phyloP scores from a whole-genome alignment of 371 early-diverging fungal genomes.

The Mortierella polycephala region DNA sequence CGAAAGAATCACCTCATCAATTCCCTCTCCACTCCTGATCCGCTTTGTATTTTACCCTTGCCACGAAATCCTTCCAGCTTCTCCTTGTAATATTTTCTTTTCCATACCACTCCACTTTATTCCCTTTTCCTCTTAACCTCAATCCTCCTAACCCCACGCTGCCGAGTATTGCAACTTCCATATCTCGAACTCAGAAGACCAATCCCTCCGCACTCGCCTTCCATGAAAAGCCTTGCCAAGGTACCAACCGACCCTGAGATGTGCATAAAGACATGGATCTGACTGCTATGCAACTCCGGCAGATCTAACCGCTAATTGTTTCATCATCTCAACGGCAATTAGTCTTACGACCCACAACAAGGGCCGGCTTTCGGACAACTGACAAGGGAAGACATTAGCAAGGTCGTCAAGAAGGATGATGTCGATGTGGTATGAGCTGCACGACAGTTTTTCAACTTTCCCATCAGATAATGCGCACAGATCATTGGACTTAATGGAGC shows the following conservation, averaged over 20 bases:
- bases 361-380: constrained; percentile 67
- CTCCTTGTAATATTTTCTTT: too few species aligned
- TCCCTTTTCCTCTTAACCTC: too few species aligned
- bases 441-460: neutral
- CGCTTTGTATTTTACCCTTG: too few species aligned
- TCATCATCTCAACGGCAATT: neutral
- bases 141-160: too few species aligned
- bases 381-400: constrained; percentile 68
- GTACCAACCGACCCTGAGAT: constrained; percentile 12
- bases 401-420: constrained; percentile 62
- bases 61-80: too few species aligned
- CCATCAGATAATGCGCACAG: neutral
- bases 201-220: constrained; percentile 2
- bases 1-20: too few species aligned
- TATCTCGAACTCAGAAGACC: neutral
- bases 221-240: constrained; percentile 53
- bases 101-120: too few species aligned
- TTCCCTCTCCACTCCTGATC: too few species aligned
- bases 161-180: too few species aligned
- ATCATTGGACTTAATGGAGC: constrained; percentile 22
- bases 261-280: too few species aligned
- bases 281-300: neutral
- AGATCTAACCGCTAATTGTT: neutral
- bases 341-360: constrained; percentile 48
- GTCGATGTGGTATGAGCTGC: constrained; percentile 32